These are phyloP conservation scores for Nicotiana sylvestris DNA, from an alignment of 257 asterid species.

Conservation along the genomic window DNA sequence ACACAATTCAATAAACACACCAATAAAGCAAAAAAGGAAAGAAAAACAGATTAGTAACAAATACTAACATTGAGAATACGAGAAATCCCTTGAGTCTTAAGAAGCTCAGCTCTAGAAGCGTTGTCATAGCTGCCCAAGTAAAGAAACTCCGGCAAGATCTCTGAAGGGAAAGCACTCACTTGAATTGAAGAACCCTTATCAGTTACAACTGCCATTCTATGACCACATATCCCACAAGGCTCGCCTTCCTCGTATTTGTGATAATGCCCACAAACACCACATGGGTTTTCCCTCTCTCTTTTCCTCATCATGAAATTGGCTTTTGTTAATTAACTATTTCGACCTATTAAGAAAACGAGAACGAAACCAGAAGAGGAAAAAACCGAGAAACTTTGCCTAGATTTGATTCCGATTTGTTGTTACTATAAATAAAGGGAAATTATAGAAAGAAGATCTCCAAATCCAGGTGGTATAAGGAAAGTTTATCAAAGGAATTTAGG, in stretches of 20 bases:
- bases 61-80: conserved; percentile 72
- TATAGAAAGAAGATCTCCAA: neutral
- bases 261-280: conserved; percentile 90
- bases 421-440: neutral
- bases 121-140: conserved; percentile 89
- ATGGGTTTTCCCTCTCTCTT: conserved; percentile 86
- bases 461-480: neutral
- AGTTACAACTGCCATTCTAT: conserved; percentile 55
- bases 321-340: no score
- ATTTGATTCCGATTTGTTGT: neutral
- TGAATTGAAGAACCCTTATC: conserved; percentile 45
- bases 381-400: neutral
- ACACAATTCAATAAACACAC: neutral
- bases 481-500: neutral
- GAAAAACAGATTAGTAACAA: neutral
- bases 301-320: conserved; percentile 48
- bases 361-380: neutral
- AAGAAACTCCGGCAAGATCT: conserved; percentile 93
- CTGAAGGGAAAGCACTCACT: conserved; percentile 87
- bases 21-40: neutral
- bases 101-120: conserved; percentile 91
- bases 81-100: conserved; percentile 91
- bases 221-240: conserved; percentile 87
- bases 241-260: conserved; percentile 96
- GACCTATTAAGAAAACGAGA: neutral